Evolutionary conservation across 2,329 filamentous ascomycete genomes (phyloP), one percentile per base, ranked within the genome.

Genomic region (Chaetomiaceae sp.): DNA sequence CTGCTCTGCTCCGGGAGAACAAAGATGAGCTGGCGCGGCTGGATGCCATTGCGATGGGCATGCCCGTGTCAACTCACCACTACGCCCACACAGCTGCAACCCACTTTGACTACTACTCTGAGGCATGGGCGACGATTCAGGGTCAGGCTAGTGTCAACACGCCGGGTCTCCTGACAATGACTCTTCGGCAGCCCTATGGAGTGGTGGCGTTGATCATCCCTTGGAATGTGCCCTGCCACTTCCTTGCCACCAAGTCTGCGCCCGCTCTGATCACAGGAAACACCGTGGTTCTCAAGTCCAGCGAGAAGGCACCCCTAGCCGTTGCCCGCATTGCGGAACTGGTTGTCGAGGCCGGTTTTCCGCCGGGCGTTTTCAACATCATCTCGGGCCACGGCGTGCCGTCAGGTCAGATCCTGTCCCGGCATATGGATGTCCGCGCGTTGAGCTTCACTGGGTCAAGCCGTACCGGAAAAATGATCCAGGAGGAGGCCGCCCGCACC

Each of bases 391-490:
- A 85, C 58, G 87, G 87, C 2, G 73, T 75, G 14, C 80, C 81
- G 37, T 81, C 85, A 0, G 87, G 88, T 14, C 77, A 80, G 4
- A 80, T 84, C 1, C 74, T 92, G 5, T 81, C 84, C 1, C 73
- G 77, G 30, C 88, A 92, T 67, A 75, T 82, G 54, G 79, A 80
- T 43, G 79, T 92, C 27, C 81, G 87, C 60, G 89, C 86, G 64
- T 74, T 92, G 45, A 84, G 84, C 1, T 94, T 94, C 61, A 92
- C 89, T 0, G 89, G 89, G 25, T 87, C 82, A 8, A 86, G 84
- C 1, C 75, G 74, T 2, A 89, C 87, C 0, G 89, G 85, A 1
- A 80, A 82, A 51, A 74, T 83, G 48, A 88, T 92, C 49, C 87
- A 89, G 79, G 86, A 86, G 63, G 78, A 81, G 64, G 86, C 87